Base-by-base conservation (phyloP, 2,329 filamentous ascomycete species). In the Clarireedia homoeocarpa region DNA sequence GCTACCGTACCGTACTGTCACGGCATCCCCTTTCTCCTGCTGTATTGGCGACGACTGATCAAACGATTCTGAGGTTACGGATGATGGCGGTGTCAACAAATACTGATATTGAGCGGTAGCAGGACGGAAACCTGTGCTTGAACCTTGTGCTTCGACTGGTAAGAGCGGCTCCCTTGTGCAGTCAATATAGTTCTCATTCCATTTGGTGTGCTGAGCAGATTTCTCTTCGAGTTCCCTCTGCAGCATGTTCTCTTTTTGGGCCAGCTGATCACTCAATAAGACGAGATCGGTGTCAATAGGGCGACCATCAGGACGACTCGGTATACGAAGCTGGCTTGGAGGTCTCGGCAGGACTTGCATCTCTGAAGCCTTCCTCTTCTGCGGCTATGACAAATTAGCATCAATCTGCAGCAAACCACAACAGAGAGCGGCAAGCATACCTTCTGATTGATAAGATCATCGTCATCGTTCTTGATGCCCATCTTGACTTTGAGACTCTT, bases 381-480 rank as follows among this genome's bases (percentile, higher is more conserved):
- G 86, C 63, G 88, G 82, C 76, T 83, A 71, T 48, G 48, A 20
- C 7, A 54, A 48, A 49, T 58, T 58, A 59, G 59, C 53, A 38
- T 50, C 20, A 27, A 17, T 23, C 14, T 23, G 20, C 17, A 5
- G 15, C 15, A 17, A 24, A n/a, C 12, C 36, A 26, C 14, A 39
- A 20, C 14, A 57, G 65, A 59, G 73, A 71, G 34, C 66, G 66
- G 59, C 67, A 38, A 59, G 69, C 80, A 71, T 77, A 92, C 89
- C 82, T 94, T 95, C 71, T 94, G 89, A 74, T 95, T 95, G 75
- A 96, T 85, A 67, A 96, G 81, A 70, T 96, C 91, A 66, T 97
- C 92, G 67, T 97, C 94, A 50, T 55, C 89, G 64, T 84, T 85
- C 74, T 94, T 95, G 77, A 97, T 92, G 65, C 86, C 85, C 62